Base-by-base conservation (phyloP, 805 yeast genomes). In the Starmerella apis region DNA sequence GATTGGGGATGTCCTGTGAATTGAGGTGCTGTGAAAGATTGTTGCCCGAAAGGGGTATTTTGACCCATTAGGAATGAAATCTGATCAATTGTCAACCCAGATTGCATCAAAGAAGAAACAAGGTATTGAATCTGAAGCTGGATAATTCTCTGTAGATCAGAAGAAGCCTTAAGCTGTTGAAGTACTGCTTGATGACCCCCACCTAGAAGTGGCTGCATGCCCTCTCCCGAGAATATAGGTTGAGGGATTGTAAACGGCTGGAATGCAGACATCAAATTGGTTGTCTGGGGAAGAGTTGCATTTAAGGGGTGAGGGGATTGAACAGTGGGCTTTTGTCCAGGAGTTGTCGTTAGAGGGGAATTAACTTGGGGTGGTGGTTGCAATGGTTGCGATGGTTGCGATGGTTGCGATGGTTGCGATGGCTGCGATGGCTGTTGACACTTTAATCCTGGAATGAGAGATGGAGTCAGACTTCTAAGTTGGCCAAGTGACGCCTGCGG, bases 31-130 rank as follows among this genome's bases (percentile, higher is more conserved):
- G 18, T 22, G 22, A 33, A 13, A 8, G 3, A 7, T 16, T 33
- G 37, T 33, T n/a, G 22, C 9, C 37, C 37, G 2, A 33, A 7
- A 33, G 37, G 19, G 22, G 22, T 7, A 22, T 18, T 18, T 22
- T 33, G 37, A 36, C 25, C 39, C 39, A 36, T 13, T 14, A 46
- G 28, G 9, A 46, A 18, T 27, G 38, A 27, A 7, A 46, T 46
- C 14, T 46, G 48, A 20, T 46, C 48, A 23, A 46, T 24, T 14
- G 48, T n/a, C 33, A 46, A 19, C n/a, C 48, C 48, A 3, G 48
- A 33, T 24, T 35, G 43, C 19, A 46, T 14, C 35, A 46, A 20
- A 16, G 38, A 37, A 20, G 38, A 27, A 3, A 36, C 24, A 19
- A 46, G 38, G 7, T 22, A 28, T 4, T 33, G 20, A 7, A 36